These are phyloP conservation scores for sorghum (Sorghum bicolor) DNA, from an alignment of 176 grass and related monocot genomes.

Conservation along the genomic window DNA sequence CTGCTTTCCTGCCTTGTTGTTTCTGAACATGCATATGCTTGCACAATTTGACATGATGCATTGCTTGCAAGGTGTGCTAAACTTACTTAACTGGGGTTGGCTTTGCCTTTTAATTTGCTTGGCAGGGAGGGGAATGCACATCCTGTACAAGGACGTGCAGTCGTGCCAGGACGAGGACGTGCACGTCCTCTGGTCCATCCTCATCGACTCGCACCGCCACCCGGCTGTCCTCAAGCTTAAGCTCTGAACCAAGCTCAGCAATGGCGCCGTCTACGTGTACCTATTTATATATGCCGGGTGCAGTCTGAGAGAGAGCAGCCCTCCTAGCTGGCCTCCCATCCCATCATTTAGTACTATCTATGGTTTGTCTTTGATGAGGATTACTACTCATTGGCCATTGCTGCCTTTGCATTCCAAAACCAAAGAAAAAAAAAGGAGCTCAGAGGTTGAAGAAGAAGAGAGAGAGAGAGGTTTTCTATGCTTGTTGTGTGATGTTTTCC, in stretches of 20 bases:
- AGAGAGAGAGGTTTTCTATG: slow-evolving; percentile 10
- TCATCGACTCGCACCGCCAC: slow-evolving; percentile 63
- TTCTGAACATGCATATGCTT: background rate
- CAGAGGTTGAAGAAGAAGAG: background rate
- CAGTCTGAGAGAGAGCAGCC: background rate
- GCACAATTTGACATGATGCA: background rate
- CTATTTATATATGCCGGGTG: background rate
- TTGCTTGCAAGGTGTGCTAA: background rate
- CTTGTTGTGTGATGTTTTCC: background rate
- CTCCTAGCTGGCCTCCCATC: background rate
- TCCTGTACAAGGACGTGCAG: slow-evolving; percentile 77
- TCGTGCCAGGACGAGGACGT: slow-evolving; percentile 76
- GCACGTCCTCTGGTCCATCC: slow-evolving; percentile 77
- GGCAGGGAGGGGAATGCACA: slow-evolving; percentile 66
- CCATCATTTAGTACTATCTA: background rate
- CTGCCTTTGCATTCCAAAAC: background rate
- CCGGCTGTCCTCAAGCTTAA: slow-evolving; percentile 38
- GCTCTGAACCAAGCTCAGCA: slow-evolving; percentile 24
- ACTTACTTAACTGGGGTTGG: background rate
- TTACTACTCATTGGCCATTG: slow-evolving; percentile 8
- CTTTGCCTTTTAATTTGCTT: background rate
- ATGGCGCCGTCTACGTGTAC: slow-evolving; percentile 22
- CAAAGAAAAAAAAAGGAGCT: background rate
- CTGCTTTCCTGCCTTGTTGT: background rate
- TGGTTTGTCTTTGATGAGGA: background rate